Evolutionary conservation across 2,329 filamentous ascomycete species (phyloP).

Genomic region (Fusarium verticillioides): DNA sequence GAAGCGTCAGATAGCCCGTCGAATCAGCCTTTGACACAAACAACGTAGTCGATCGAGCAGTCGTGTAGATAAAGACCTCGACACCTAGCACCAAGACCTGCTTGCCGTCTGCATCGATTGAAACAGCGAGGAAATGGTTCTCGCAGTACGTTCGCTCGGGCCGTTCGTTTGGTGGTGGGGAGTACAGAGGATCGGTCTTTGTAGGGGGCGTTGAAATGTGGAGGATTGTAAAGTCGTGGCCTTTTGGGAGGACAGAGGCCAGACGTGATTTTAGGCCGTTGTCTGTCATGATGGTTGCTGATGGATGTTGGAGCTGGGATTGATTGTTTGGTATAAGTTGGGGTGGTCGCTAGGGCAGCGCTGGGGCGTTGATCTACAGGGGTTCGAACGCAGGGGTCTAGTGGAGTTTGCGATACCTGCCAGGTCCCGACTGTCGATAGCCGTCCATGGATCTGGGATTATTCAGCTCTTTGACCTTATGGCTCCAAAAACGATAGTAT

Average conservation of each 20-base stretch:
- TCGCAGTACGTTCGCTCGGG: constrained; percentile 86
- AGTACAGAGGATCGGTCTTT: constrained; percentile 79
- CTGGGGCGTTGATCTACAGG: constrained; percentile 11
- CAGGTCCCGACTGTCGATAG: neutral
- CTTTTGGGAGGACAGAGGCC: constrained; percentile 64
- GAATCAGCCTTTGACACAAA: constrained; percentile 98
- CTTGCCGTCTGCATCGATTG: constrained; percentile 53
- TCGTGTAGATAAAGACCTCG: constrained; percentile 89
- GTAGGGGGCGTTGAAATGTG: constrained; percentile 89
- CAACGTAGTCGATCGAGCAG: constrained; percentile 81
- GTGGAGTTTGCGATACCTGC: neutral
- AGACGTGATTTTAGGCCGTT: constrained; percentile 47
- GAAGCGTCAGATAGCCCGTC: constrained; percentile 81
- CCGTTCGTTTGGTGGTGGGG: constrained; percentile 76
- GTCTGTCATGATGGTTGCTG: constrained; percentile 18
- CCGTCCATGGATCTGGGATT: neutral
- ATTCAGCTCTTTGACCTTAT: neutral
- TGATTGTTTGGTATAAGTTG: constrained; percentile 13
- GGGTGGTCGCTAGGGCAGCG: constrained; percentile 32
- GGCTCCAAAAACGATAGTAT: neutral
- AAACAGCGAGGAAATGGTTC: constrained; percentile 76
- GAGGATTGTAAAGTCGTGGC: constrained; percentile 73
- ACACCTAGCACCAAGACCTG: constrained; percentile 82
- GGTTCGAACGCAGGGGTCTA: constrained; percentile 8
- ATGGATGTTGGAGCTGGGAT: constrained; percentile 6